These are phyloP conservation scores for Macrophomina phaseolina DNA, from an alignment of 2,329 filamentous ascomycete species.

Conservation along the genomic window DNA sequence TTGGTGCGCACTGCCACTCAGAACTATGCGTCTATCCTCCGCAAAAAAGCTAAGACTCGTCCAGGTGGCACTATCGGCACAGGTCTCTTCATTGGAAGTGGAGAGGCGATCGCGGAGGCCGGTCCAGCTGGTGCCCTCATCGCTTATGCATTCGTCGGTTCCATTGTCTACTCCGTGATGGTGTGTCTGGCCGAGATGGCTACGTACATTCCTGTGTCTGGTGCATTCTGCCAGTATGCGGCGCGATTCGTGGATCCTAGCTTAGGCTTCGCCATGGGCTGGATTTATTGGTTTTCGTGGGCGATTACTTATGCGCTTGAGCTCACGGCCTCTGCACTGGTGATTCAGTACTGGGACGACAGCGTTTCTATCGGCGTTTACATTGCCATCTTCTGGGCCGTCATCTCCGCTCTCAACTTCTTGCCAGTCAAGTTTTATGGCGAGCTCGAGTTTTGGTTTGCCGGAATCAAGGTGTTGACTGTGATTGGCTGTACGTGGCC, in stretches of 20 bases:
- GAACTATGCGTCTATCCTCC: constrained; percentile 12
- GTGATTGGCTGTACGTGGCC: constrained; percentile 62
- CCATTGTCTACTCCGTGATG: constrained; percentile 79
- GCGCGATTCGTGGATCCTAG: constrained; percentile 75
- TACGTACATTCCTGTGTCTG: constrained; percentile 76
- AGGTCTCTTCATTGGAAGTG: constrained; percentile 60
- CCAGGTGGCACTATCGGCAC: constrained; percentile 55
- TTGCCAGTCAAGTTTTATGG: constrained; percentile 75
- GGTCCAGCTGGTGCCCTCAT: constrained; percentile 56
- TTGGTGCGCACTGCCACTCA: constrained; percentile 37
- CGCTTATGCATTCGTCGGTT: constrained; percentile 62
- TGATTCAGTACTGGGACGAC: constrained; percentile 76
- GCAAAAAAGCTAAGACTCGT: neutral
- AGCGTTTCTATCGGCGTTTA: constrained; percentile 71
- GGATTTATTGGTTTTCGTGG: constrained; percentile 85
- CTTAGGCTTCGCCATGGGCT: constrained; percentile 78
- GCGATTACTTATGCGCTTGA: constrained; percentile 75
- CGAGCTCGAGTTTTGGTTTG: constrained; percentile 80
- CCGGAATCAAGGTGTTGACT: constrained; percentile 76
- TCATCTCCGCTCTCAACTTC: constrained; percentile 73
- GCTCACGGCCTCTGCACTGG: constrained; percentile 72
- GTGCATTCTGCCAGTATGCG: constrained; percentile 78
- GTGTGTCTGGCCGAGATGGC: constrained; percentile 69
- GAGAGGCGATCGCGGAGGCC: constrained; percentile 53
- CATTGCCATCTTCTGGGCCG: constrained; percentile 73